Percentiles rank a stretch among this genome's conserved stretches.
Evolutionary conservation across 78 protist species (phyloP).

Genomic region (Dictyostelium purpureum): DNA sequence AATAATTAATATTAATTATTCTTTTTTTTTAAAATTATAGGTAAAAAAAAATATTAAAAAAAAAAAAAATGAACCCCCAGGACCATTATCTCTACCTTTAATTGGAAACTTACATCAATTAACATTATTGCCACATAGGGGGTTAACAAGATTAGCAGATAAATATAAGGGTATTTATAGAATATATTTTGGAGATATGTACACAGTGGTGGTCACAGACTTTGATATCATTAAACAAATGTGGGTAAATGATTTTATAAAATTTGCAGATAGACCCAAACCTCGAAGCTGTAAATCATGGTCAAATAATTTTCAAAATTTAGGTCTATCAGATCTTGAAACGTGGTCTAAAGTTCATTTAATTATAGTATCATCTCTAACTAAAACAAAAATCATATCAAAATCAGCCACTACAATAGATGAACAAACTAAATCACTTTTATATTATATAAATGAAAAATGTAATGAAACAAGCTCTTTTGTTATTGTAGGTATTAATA

Average conservation of each 20-base stretch:
- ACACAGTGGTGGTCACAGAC: slow-evolving; percentile 13
- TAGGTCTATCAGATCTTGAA: background rate
- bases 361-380: background rate
- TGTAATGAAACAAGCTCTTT: background rate
- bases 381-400: slow-evolving; percentile 10
- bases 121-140: background rate
- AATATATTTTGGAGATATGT: slow-evolving; percentile 10
- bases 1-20: no score
- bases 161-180: background rate
- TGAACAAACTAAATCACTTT: background rate
- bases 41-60: slow-evolving; percentile 24
- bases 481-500: background rate
- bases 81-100: background rate
- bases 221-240: background rate
- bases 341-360: background rate
- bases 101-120: slow-evolving; percentile 1
- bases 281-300: background rate
- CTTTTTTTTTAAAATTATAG: no score
- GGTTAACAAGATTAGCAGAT: background rate
- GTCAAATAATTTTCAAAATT: background rate
- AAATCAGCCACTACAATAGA: background rate
- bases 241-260: slow-evolving; percentile 8
- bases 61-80: background rate
- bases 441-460: background rate
- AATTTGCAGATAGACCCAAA: slow-evolving; percentile 13